phyloP scores from a whole-genome alignment of 345 rosid genomes.

The Arabidopsis arenosa region DNA sequence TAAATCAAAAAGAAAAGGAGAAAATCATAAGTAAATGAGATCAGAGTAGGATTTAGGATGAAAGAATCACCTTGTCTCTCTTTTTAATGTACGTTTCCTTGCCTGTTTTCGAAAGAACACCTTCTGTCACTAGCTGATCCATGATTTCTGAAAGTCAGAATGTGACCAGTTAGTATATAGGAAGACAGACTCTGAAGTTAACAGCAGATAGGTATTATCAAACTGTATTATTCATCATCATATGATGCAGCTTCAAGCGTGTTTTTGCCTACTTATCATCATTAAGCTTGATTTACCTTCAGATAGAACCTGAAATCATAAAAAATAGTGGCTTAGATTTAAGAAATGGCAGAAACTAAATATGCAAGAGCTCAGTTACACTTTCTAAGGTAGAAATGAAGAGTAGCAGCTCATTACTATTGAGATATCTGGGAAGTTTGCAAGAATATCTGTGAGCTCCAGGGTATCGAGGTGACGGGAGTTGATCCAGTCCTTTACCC shows the following conservation, averaged over 20 bases:
- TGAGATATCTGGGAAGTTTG: constrained; percentile 86
- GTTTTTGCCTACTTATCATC: constrained; percentile 6
- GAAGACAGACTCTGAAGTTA: constrained; percentile 22
- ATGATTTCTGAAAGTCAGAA: constrained; percentile 68
- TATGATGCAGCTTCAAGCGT: constrained; percentile 18
- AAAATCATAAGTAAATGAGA: neutral
- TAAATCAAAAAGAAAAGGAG: neutral
- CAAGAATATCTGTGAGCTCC: constrained; percentile 74
- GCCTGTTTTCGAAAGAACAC: constrained; percentile 62
- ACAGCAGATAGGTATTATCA: neutral
- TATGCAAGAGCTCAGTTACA: constrained; percentile 8
- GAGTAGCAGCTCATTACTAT: constrained; percentile 51
- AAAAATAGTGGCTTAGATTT: constrained; percentile 24
- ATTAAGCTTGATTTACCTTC: constrained; percentile 65
- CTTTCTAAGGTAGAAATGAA: constrained; percentile 10
- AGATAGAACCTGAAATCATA: constrained; percentile 66
- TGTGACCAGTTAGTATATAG: constrained; percentile 28
- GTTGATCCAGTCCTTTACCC: constrained; percentile 85
- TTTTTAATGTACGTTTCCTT: constrained; percentile 63
- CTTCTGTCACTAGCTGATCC: constrained; percentile 79
- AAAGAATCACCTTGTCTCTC: constrained; percentile 60
- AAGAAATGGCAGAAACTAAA: constrained; percentile 21
- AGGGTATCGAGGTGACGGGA: constrained; percentile 56
- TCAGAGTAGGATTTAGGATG: neutral
- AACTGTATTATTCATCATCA: constrained; percentile 8